Evolutionary conservation across 1,139 yeast species (phyloP).

Genomic region (Lodderomyces parapsilosis): DNA sequence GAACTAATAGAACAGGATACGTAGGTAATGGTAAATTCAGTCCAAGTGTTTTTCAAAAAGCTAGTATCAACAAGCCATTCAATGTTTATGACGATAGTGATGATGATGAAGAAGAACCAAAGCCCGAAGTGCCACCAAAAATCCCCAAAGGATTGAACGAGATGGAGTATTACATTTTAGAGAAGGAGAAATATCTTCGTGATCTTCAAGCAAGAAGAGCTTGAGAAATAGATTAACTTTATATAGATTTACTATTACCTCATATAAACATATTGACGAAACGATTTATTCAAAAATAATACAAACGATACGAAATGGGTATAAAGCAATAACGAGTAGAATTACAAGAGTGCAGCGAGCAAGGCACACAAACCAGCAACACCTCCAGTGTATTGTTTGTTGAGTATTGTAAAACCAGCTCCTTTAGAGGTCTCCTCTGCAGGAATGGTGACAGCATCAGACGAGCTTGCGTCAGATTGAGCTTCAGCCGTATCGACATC

Average conservation of each 20-base stretch:
- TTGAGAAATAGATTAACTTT: conserved; percentile 9
- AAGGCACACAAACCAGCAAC: conserved; percentile 45
- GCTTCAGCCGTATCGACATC: neutral
- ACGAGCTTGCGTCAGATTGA: neutral
- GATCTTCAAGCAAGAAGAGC: conserved; percentile 42
- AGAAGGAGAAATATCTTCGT: conserved; percentile 41
- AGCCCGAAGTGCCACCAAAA: conserved; percentile 53
- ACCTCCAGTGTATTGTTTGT: conserved; percentile 16
- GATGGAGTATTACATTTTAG: conserved; percentile 47
- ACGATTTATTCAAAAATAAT: neutral
- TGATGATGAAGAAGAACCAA: conserved; percentile 20
- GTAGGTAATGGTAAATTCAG: conserved; percentile 43
- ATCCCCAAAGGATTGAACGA: conserved; percentile 52
- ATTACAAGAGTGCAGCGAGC: conserved; percentile 40
- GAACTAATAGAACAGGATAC: conserved; percentile 33
- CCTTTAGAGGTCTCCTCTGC: conserved; percentile 10
- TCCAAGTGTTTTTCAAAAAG: conserved; percentile 40
- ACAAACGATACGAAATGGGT: neutral
- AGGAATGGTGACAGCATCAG: conserved; percentile 1
- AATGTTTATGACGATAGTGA: conserved; percentile 19
- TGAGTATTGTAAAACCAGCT: conserved; percentile 2
- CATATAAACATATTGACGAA: neutral
- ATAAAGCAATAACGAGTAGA: neutral
- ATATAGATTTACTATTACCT: neutral
- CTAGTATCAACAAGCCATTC: conserved; percentile 5